Conservation (phyloP, 164 flowering plant species). For the Umbellularia californica region DNA sequence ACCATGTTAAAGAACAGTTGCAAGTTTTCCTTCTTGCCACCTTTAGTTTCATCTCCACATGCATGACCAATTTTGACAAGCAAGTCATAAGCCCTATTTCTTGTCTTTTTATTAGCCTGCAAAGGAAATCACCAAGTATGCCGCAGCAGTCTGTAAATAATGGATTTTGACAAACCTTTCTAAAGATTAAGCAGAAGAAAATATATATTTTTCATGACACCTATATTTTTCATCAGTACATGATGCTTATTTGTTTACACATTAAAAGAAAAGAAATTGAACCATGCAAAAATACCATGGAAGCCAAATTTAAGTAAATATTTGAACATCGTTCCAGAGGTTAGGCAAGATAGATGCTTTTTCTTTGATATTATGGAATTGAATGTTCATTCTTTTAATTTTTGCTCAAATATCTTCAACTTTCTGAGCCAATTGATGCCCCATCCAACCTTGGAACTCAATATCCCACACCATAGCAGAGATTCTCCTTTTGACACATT, state of each 20-base stretch:
- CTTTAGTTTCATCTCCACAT: constrained; percentile 77
- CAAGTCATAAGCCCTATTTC: constrained; percentile 93
- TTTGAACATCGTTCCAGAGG: background rate
- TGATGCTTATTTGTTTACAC: background rate
- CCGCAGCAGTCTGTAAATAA: background rate
- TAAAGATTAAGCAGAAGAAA: background rate
- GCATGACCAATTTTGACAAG: constrained; percentile 94
- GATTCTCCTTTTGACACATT: too few species aligned
- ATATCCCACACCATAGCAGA: too few species aligned
- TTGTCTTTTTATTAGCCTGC: constrained; percentile 88
- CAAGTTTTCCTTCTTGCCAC: constrained; percentile 69
- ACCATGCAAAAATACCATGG: background rate
- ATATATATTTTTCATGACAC: background rate
- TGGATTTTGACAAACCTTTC: background rate
- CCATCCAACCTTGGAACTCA: too few species aligned
- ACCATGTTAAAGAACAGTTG: constrained; percentile 77
- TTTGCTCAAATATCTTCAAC: too few species aligned
- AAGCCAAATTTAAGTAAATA: background rate
- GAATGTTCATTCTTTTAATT: too few species aligned
- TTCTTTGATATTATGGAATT: too few species aligned
- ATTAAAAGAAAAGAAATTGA: background rate
- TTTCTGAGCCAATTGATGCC: too few species aligned
- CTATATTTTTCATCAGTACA: background rate
- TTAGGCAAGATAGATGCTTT: background rate
- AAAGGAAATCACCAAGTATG: constrained; percentile 9